Evolutionary conservation across 768 basidiomycete genomes (phyloP), one percentile per base, ranked within the genome.

Genomic region (Cystobasidium ongulense): DNA sequence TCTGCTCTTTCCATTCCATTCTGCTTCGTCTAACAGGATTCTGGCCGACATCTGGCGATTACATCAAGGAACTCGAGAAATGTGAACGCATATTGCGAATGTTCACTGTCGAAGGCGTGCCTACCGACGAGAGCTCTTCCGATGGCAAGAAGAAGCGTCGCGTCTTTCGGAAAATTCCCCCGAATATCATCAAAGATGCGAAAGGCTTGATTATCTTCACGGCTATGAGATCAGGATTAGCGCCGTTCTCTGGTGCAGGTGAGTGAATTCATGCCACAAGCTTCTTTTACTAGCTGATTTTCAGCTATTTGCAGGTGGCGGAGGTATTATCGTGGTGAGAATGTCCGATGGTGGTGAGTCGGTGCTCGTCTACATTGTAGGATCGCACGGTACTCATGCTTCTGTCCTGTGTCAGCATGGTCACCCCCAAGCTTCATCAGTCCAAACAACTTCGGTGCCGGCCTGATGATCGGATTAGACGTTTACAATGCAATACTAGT

Each of bases 391-490:
- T 38, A 15, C 59, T 61, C 18, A 61, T 23, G 15, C 2, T 33
- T 61, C n/a, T 2, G 15, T 13, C 7, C 18, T 5, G 4, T 7
- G 2, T 52, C 46, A 67, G 65, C 65, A 27, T 80, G 79, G 79
- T 78, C 77, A 2, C 75, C 77, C 0, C 79, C 79, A 0, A 75
- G 74, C 2, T 74, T 75, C 18, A 75, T 80, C 53, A 74, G 67
- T 23, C 79, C 78, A 17, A 80, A 80, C 68, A 78, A 78, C 62
- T 43, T 80, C 0, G 57, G 76, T 0, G 76, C 73, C 0, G 80
- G 80, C 1, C 38, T 78, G 15, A 76, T 80, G 75, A n/a, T 73
- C 8, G 78, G 78, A 0, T 27, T 75, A 7, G 76, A 77, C 41
- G 66, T 75, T 5, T 78, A 76, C 74, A 74, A 78, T 31, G 66